Evolutionary conservation across 805 yeast genomes (phyloP), one percentile per base, ranked within the genome.

Genomic region (Candida broadrunensis): DNA sequence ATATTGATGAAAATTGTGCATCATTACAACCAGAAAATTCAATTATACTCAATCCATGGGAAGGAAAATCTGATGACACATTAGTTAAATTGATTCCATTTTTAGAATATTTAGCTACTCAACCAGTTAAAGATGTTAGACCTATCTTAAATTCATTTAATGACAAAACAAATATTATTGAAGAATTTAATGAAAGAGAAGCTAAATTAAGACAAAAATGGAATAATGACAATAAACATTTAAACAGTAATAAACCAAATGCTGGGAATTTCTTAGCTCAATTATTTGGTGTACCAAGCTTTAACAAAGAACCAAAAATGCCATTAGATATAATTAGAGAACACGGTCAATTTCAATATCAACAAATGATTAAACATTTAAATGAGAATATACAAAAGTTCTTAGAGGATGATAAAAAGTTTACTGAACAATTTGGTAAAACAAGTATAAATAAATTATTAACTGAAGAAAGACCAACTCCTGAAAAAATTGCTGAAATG

Each of bases 21-120:
- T 74, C 84, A 33, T 62, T 87, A 63, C 97, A 91, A 70, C 97
- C 97, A 2, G 97, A 90, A 54, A 93, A 93, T 63, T 91, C 96
- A n/a, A 78, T 93, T 48, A 81, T 88, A 45, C 67, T 88, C 63
- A 73, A 80, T 49, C 80, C 85, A 46, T 93, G 99, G 99, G 77
- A 75, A 40, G 99, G 99, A 49, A 69, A 70, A 46, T 75, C 85
- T 25, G 96, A 87, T 58, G 97, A 91, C 63, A 73, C 75, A 42
- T 76, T 93, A 56, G 73, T 93, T 51, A 75, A 75, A 54, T 70
- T 90, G 67, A 88, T 93, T 57, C 97, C 98, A 43, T 83, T 93
- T 70, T 78, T 93, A 52, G 99, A 93, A 70, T 93, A 87, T 69
- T 68, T 93, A 45, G 98, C 97, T 13, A 86, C 96, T 13, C 95